Conservation (phyloP, 768 basidiomycete species). For the Trametes meyenii region DNA sequence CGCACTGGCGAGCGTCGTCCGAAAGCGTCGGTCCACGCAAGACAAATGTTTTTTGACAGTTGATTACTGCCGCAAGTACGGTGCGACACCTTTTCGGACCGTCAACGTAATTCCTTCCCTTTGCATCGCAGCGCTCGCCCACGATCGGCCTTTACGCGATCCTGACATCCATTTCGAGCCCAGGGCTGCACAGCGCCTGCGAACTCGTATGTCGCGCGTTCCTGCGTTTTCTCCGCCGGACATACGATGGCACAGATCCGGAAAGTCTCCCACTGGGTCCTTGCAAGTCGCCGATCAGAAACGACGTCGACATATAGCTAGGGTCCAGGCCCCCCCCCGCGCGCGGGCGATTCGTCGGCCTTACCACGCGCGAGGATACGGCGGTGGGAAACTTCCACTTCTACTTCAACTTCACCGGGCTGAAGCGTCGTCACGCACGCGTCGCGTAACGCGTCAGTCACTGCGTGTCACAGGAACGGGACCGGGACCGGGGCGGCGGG, state of each 20-base stretch:
- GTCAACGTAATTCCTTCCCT: too few species aligned
- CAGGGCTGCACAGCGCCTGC: too few species aligned
- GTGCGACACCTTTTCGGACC: too few species aligned
- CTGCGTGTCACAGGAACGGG: neutral
- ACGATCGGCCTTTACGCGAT: too few species aligned
- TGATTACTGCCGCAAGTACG: too few species aligned
- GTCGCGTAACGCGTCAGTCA: slow-evolving; percentile 17
- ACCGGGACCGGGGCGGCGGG: neutral
- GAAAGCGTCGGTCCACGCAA: too few species aligned
- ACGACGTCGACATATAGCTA: neutral
- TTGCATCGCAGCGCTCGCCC: too few species aligned
- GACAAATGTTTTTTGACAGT: too few species aligned
- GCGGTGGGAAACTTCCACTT: neutral
- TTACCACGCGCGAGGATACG: slow-evolving; percentile 3
- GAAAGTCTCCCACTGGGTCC: neutral
- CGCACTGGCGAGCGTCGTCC: too few species aligned
- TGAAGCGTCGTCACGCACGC: slow-evolving; percentile 9
- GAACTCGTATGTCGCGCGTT: neutral
- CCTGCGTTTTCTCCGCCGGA: neutral
- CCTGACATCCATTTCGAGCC: too few species aligned
- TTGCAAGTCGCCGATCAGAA: slow-evolving; percentile 16
- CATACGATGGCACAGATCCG: neutral
- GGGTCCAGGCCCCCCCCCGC: too few species aligned
- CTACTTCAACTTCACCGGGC: too few species aligned
- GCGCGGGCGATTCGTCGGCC: slow-evolving; percentile 3